phyloP scores from a whole-genome alignment of 2,329 filamentous ascomycete genomes.

The Didymosphaeria variabile region DNA sequence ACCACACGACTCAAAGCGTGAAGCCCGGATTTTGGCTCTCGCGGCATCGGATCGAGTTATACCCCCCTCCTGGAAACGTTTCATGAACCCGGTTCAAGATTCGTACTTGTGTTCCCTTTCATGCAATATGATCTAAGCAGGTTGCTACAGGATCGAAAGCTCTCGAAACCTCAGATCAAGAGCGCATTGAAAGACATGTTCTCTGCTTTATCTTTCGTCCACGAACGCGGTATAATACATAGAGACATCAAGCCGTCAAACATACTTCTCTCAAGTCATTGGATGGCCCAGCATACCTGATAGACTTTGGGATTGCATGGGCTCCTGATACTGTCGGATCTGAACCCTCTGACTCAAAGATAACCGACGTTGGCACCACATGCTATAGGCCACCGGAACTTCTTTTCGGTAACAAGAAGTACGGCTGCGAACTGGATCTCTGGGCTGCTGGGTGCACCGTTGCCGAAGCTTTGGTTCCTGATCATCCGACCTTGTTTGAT shows the following conservation, averaged over 20 bases:
- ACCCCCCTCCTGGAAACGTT: slow-evolving; percentile 76
- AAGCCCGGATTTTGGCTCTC: slow-evolving; percentile 75
- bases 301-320: slow-evolving; percentile 95
- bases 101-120: slow-evolving; percentile 87
- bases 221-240: slow-evolving; percentile 81
- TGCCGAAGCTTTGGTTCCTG: slow-evolving; percentile 72
- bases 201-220: slow-evolving; percentile 74
- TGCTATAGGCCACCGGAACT: slow-evolving; percentile 90
- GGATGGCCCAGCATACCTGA: slow-evolving; percentile 77
- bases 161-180: slow-evolving; percentile 51
- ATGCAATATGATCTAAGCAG: slow-evolving; percentile 75
- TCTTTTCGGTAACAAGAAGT: slow-evolving; percentile 82
- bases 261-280: slow-evolving; percentile 73
- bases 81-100: slow-evolving; percentile 71
- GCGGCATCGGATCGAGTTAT: slow-evolving; percentile 69
- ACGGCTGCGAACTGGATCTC: slow-evolving; percentile 79
- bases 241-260: slow-evolving; percentile 95
- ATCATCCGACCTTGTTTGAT: slow-evolving; percentile 76
- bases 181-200: slow-evolving; percentile 74
- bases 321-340: slow-evolving; percentile 64
- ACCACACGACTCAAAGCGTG: slow-evolving; percentile 83
- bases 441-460: slow-evolving; percentile 89
- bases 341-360: slow-evolving; percentile 75
- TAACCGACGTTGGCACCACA: slow-evolving; percentile 92
- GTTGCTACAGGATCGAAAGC: slow-evolving; percentile 65